Conservation (phyloP, 768 basidiomycete genomes). For the Amyloporia xantha region DNA sequence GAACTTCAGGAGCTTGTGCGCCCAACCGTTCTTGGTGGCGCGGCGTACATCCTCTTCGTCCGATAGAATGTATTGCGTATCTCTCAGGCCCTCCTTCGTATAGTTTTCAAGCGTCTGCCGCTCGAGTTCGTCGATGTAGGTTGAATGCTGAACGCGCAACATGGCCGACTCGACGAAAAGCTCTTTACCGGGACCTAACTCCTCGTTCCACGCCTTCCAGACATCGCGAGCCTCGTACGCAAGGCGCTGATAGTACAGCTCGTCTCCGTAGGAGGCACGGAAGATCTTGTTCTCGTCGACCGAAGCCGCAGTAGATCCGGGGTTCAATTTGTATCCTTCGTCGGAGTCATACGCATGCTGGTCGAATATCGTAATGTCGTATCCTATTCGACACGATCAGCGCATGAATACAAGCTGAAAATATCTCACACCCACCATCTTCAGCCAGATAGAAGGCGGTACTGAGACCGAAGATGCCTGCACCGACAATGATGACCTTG, state of each 20-base stretch:
- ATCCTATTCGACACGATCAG: not conserved
- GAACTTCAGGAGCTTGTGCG: conserved; percentile 4
- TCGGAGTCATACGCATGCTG: conserved; percentile 3
- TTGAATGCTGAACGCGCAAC: conserved; percentile 6
- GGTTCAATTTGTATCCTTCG: conserved; percentile 4
- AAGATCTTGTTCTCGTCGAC: conserved; percentile 8
- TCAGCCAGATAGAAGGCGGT: conserved; percentile 3
- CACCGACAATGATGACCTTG: conserved; percentile 2
- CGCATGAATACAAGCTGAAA: not conserved
- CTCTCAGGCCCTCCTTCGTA: conserved; percentile 1
- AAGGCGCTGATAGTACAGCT: conserved; percentile 5
- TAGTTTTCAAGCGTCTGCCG: conserved; percentile 4
- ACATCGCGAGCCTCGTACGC: conserved; percentile 4
- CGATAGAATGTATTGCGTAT: conserved; percentile 3
- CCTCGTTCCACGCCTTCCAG: conserved; percentile 3
- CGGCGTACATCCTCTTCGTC: conserved; percentile 3
- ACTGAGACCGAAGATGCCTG: conserved; percentile 4
- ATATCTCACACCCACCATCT: not conserved
- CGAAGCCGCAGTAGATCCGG: conserved; percentile 1
- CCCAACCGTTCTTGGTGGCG: conserved; percentile 1
- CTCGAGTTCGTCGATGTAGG: not conserved
- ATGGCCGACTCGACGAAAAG: conserved; percentile 5
- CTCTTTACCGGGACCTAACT: conserved; percentile 1
- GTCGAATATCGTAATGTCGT: conserved; percentile 4
- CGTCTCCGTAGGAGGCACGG: conserved; percentile 4